Conservation (phyloP, 2,329 filamentous ascomycete species). For the Cercospora beticola region DNA sequence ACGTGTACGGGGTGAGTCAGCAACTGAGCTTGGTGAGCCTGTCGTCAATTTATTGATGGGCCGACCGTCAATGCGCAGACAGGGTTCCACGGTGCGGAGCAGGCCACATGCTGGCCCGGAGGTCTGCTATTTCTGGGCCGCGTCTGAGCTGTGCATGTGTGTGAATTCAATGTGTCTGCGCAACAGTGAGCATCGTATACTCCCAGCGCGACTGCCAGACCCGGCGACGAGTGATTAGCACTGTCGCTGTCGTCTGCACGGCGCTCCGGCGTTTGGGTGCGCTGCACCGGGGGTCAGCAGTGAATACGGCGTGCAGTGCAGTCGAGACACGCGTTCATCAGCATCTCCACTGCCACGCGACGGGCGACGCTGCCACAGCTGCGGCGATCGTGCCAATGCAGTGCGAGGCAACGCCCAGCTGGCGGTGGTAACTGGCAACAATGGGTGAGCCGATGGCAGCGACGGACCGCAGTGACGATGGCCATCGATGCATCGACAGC, state of each 20-base stretch:
- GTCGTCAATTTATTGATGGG: background rate
- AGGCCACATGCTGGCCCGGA: background rate
- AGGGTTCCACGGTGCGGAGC: background rate
- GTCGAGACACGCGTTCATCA: background rate
- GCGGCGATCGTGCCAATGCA: background rate
- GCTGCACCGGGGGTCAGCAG: background rate
- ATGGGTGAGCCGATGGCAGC: background rate
- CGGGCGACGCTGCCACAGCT: background rate
- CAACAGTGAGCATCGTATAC: background rate
- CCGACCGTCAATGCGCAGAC: background rate
- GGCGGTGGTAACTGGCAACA: background rate
- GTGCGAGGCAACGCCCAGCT: background rate
- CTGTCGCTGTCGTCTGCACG: background rate
- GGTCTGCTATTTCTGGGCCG: background rate
- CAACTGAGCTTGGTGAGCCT: background rate
- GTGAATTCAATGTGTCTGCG: background rate
- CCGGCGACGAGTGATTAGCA: background rate
- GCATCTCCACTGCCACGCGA: background rate
- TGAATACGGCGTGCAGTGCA: background rate
- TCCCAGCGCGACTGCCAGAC: background rate
- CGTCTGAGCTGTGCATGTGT: background rate
- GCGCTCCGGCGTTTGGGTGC: background rate
- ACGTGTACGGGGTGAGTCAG: background rate
- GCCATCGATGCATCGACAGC: background rate
- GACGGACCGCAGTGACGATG: background rate